phyloP scores from a whole-genome alignment of 2,329 filamentous ascomycete genomes.

The Pyrenophora teres region DNA sequence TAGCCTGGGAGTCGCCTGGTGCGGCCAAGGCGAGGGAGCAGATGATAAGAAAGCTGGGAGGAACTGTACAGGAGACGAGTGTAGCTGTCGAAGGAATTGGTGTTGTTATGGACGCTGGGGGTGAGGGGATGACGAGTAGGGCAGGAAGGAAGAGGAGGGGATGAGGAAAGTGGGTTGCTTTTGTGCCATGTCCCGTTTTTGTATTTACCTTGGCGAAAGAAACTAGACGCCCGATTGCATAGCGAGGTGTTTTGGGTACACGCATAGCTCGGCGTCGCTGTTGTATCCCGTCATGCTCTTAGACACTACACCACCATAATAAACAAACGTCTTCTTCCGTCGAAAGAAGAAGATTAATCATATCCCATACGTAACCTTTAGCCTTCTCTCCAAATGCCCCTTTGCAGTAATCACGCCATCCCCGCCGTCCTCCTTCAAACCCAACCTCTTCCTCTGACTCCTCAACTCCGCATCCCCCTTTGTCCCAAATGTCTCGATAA shows the following conservation, averaged over 20 bases:
- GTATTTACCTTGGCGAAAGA: slow-evolving; percentile 4
- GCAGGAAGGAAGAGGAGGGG: slow-evolving; percentile 34
- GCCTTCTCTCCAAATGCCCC: slow-evolving; percentile 62
- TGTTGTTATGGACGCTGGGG: slow-evolving; percentile 41
- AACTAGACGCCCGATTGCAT: slow-evolving; percentile 13
- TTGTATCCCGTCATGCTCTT: background rate
- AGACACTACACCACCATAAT: background rate
- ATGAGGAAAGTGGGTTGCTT: slow-evolving; percentile 8
- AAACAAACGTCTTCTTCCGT: background rate
- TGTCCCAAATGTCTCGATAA: slow-evolving; percentile 52
- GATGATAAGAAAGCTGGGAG: slow-evolving; percentile 46
- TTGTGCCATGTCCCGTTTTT: background rate
- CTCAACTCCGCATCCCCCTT: slow-evolving; percentile 38
- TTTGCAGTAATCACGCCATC: slow-evolving; percentile 59
- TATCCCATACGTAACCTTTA: slow-evolving; percentile 63
- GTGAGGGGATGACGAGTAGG: slow-evolving; percentile 26
- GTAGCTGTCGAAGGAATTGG: slow-evolving; percentile 38
- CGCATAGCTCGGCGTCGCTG: slow-evolving; percentile 4
- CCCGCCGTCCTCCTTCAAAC: slow-evolving; percentile 44
- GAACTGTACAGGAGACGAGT: slow-evolving; percentile 37
- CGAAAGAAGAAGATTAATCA: background rate
- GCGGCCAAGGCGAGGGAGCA: slow-evolving; percentile 41
- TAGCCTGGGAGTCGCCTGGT: slow-evolving; percentile 47
- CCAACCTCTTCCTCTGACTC: slow-evolving; percentile 50
- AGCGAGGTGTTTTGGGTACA: slow-evolving; percentile 16